These are phyloP conservation scores for Glonium stellatum DNA, from an alignment of 495 filamentous ascomycete genomes.

Conservation along the genomic window DNA sequence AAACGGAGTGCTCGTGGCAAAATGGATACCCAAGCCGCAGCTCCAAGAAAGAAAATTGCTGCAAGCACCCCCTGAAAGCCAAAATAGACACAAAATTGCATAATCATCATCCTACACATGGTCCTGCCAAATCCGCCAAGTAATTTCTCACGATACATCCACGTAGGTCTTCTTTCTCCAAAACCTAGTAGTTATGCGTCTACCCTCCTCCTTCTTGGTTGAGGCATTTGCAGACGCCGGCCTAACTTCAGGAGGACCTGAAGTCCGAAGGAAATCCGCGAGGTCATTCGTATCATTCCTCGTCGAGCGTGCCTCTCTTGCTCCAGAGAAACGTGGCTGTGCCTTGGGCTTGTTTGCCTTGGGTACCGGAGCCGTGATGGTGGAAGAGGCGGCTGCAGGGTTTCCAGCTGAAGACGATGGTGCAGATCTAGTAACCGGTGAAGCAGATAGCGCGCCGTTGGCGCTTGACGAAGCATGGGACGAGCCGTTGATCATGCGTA, in stretches of 20 bases:
- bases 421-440: not conserved
- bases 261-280: constrained; percentile 72
- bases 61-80: not conserved
- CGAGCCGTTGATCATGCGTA: constrained; percentile 1
- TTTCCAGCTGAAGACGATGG: constrained; percentile 2
- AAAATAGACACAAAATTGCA: not conserved
- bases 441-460: constrained; percentile 9
- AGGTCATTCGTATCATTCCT: constrained; percentile 58
- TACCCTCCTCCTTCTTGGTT: constrained; percentile 18
- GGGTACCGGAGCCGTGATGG: constrained; percentile 9
- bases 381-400: constrained; percentile 1
- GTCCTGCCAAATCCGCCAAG: not conserved
- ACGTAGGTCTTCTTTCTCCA: constrained; percentile 24
- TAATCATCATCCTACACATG: not conserved
- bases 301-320: constrained; percentile 11
- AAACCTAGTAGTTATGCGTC: constrained; percentile 10
- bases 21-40: no score
- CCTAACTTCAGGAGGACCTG: constrained; percentile 54
- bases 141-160: constrained; percentile 8
- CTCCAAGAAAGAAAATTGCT: no score
- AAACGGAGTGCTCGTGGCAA: no score
- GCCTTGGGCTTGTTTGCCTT: constrained; percentile 11
- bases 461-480: not conserved
- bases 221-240: constrained; percentile 3
- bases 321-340: constrained; percentile 12